Evolutionary conservation across 768 basidiomycete genomes (phyloP).

Genomic region (Boletus patriciae): DNA sequence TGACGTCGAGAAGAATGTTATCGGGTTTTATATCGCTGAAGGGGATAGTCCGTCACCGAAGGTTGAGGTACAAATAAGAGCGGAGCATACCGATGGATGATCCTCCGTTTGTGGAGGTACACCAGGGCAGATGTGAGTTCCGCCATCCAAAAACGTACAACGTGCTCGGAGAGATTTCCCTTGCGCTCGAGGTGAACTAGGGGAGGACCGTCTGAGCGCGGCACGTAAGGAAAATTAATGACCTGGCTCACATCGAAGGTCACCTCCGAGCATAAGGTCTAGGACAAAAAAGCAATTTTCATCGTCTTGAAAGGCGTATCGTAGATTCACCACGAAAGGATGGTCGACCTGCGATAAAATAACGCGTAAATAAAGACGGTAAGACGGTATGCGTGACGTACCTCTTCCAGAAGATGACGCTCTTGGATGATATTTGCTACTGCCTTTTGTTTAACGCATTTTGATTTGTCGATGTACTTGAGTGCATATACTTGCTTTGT

Average conservation of each 20-base stretch:
- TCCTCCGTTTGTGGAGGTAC: slow-evolving; percentile 88
- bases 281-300: slow-evolving; percentile 97
- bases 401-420: slow-evolving; percentile 89
- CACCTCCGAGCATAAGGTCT: slow-evolving; percentile 95
- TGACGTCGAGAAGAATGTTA: slow-evolving; percentile 91
- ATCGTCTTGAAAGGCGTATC: slow-evolving; percentile 97
- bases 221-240: not conserved
- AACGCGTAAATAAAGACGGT: slow-evolving; percentile 9
- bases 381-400: slow-evolving; percentile 29
- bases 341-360: slow-evolving; percentile 67
- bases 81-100: slow-evolving; percentile 82
- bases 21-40: slow-evolving; percentile 93
- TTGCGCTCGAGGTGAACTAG: slow-evolving; percentile 83
- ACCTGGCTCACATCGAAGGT: slow-evolving; percentile 74
- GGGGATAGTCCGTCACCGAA: slow-evolving; percentile 11
- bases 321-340: slow-evolving; percentile 84
- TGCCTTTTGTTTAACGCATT: slow-evolving; percentile 87
- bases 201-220: not conserved
- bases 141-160: slow-evolving; percentile 84
- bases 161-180: slow-evolving; percentile 62
- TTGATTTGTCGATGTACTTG: slow-evolving; percentile 97
- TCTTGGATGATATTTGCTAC: slow-evolving; percentile 94
- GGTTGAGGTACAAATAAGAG: not conserved
- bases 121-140: slow-evolving; percentile 83
- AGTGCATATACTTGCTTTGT: slow-evolving; percentile 90